Percentiles rank a stretch among this genome's conserved stretches.
These are phyloP conservation scores for Podospora tetraspora DNA, from an alignment of 495 filamentous ascomycete species.

Conservation along the genomic window DNA sequence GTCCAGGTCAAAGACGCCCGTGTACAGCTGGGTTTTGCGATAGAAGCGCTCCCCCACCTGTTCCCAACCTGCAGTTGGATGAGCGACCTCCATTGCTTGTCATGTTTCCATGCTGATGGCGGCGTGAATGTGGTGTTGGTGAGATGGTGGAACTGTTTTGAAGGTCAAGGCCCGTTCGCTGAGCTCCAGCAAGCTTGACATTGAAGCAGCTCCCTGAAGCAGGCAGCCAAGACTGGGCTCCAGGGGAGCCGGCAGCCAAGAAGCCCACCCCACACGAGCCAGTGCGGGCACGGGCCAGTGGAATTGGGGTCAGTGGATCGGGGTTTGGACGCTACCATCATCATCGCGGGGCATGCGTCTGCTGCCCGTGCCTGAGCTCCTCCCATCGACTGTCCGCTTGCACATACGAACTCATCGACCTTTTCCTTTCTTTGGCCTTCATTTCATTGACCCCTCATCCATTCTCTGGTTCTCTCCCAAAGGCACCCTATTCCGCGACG, in stretches of 20 bases:
- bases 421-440: neutral
- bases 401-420: neutral
- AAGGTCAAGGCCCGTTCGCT: neutral
- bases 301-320: neutral
- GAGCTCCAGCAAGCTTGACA: neutral
- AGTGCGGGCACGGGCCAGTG: neutral
- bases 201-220: neutral
- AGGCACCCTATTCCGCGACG: no score
- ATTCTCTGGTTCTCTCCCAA: neutral
- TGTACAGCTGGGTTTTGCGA: constrained; percentile 88
- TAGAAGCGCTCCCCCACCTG: constrained; percentile 87
- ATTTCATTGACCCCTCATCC: neutral
- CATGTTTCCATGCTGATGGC: constrained; percentile 32
- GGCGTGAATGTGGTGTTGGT: neutral
- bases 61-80: constrained; percentile 91
- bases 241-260: neutral
- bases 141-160: constrained; percentile 1
- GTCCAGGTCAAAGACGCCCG: constrained; percentile 83
- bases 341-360: neutral
- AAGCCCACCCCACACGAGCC: neutral
- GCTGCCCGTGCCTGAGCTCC: no score
- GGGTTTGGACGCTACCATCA: neutral
- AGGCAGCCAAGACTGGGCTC: neutral
- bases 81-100: constrained; percentile 42
- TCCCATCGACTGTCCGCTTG: neutral